These are phyloP conservation scores for button mushroom (Agaricus bisporus) DNA, from an alignment of 768 basidiomycete species.

Conservation along the genomic window DNA sequence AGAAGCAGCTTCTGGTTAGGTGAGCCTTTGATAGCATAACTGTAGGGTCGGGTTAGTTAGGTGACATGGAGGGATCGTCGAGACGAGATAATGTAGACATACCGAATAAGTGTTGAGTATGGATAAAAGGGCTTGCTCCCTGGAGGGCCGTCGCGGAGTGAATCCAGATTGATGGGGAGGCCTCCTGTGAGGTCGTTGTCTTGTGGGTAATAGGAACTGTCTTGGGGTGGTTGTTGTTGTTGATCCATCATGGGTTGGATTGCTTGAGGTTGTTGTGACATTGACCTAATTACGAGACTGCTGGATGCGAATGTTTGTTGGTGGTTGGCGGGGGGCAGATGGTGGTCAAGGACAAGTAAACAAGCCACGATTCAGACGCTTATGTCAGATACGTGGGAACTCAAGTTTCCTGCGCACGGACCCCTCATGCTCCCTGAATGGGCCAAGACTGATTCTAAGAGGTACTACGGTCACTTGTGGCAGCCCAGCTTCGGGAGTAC, in stretches of 20 bases:
- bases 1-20: slow-evolving; percentile 80
- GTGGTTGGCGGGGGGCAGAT: slow-evolving; percentile 32
- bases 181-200: slow-evolving; percentile 79
- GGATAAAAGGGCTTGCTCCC: slow-evolving; percentile 90
- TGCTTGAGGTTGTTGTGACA: slow-evolving; percentile 51
- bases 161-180: slow-evolving; percentile 82
- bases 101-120: slow-evolving; percentile 88
- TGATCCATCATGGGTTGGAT: slow-evolving; percentile 64
- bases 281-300: slow-evolving; percentile 24
- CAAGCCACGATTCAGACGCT: slow-evolving; percentile 39
- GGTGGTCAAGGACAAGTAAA: slow-evolving; percentile 41
- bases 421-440: slow-evolving; percentile 21
- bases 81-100: slow-evolving; percentile 21
- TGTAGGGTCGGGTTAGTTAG: slow-evolving; percentile 22
- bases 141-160: slow-evolving; percentile 79
- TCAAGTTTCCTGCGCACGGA: slow-evolving; percentile 50
- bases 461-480: slow-evolving; percentile 1
- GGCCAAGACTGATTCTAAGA: slow-evolving; percentile 11
- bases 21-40: slow-evolving; percentile 89
- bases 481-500: slow-evolving; percentile 15
- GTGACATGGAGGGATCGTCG: slow-evolving; percentile 8
- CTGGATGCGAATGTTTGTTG: slow-evolving; percentile 30
- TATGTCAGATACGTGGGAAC: slow-evolving; percentile 59
- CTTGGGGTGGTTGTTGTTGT: slow-evolving; percentile 24
- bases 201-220: slow-evolving; percentile 69